Evolutionary conservation across 169 alveolate genomes (phyloP).

Genomic region (Hammondia hammondi): DNA sequence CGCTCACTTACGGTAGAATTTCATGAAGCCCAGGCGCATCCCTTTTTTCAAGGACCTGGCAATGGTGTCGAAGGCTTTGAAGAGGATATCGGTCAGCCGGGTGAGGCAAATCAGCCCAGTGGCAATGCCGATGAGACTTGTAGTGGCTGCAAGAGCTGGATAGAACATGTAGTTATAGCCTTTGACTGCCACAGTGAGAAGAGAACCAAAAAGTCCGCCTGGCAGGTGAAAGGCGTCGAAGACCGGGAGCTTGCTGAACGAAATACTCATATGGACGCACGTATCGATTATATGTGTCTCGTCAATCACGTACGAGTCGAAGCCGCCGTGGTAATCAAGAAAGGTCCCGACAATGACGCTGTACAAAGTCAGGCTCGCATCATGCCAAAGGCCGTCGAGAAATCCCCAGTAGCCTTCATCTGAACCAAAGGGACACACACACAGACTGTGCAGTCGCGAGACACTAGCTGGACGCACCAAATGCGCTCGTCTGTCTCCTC

Average conservation of each 20-base stretch:
- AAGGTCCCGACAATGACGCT: neutral
- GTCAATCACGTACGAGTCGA: neutral
- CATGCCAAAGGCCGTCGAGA: neutral
- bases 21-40: neutral
- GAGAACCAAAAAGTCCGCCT: neutral
- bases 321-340: neutral
- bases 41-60: neutral
- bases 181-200: neutral
- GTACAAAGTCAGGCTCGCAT: neutral
- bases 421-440: neutral
- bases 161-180: constrained; percentile 33
- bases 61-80: neutral
- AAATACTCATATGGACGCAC: neutral
- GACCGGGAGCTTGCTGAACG: neutral
- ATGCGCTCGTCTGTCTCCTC: too few relatives aligned
- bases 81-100: neutral
- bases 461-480: too few relatives aligned
- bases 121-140: neutral
- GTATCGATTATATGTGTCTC: neutral
- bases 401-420: constrained; percentile 21
- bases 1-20: neutral
- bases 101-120: neutral
- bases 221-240: neutral
- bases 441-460: neutral
- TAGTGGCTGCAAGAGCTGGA: neutral